These are phyloP conservation scores for Phaeosphaeria sp. DNA, from an alignment of 2,329 filamentous ascomycete species.

Conservation along the genomic window DNA sequence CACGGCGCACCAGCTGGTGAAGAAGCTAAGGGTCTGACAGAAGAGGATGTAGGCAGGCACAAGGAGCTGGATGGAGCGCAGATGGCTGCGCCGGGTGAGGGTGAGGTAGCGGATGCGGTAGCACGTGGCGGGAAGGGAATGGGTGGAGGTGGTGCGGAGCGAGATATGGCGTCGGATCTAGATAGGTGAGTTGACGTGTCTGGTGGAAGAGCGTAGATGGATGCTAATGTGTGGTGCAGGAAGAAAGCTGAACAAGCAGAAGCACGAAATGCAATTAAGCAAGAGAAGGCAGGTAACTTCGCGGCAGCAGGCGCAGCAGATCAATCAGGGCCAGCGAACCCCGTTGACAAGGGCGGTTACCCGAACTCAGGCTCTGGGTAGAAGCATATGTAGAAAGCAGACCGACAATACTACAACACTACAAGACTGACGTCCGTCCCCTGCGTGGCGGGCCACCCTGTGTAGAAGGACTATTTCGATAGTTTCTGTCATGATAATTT, in stretches of 20 bases:
- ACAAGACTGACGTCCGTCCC: too few species aligned
- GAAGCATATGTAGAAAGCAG: not conserved
- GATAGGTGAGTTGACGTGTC: conserved; percentile 43
- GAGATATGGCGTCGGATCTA: conserved; percentile 53
- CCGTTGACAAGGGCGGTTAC: conserved; percentile 34
- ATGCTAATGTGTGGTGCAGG: conserved; percentile 30
- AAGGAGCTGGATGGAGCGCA: conserved; percentile 57
- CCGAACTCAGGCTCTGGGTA: conserved; percentile 28
- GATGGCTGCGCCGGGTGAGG: conserved; percentile 57
- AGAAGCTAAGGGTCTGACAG: conserved; percentile 48
- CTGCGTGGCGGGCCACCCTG: too few species aligned
- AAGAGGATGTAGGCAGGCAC: conserved; percentile 52
- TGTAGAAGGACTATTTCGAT: too few species aligned
- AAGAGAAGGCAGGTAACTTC: conserved; percentile 44
- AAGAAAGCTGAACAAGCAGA: conserved; percentile 59
- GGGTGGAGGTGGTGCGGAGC: conserved; percentile 46
- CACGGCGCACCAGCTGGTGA: conserved; percentile 54
- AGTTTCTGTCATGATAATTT: too few species aligned
- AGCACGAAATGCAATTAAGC: conserved; percentile 49
- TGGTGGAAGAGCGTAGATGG: not conserved
- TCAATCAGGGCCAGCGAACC: conserved; percentile 54
- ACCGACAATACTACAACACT: too few species aligned
- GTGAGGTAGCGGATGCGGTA: conserved; percentile 52
- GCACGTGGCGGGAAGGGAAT: conserved; percentile 33
- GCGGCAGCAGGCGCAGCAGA: conserved; percentile 53